Percentiles rank a stretch among this genome's conserved stretches.
phyloP scores from a whole-genome alignment of 495 filamentous ascomycete species.

The Penicillium longicatenatum region DNA sequence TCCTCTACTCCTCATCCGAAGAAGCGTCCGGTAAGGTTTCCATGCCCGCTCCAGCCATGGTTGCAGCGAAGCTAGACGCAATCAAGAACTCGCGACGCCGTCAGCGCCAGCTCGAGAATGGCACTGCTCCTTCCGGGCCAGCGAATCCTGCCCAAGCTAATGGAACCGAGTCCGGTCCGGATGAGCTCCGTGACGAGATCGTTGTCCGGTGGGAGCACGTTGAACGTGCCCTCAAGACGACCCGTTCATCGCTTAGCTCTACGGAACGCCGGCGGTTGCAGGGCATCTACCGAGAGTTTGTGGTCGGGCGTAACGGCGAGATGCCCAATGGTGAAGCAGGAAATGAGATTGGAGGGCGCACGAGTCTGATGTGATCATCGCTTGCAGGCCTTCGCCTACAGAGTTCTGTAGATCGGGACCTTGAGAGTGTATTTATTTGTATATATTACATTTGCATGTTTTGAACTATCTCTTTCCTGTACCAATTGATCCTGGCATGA shows the following conservation, averaged over 20 bases:
- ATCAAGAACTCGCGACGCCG: constrained; percentile 69
- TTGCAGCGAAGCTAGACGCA: constrained; percentile 71
- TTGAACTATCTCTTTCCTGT: neutral
- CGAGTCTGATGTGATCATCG: constrained; percentile 82
- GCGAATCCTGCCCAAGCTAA: constrained; percentile 28
- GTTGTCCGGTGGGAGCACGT: constrained; percentile 88
- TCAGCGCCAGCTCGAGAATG: constrained; percentile 54
- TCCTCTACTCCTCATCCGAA: constrained; percentile 71
- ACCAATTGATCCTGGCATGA: neutral
- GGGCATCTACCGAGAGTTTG: constrained; percentile 88
- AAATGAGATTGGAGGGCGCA: constrained; percentile 88
- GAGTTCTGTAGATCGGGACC: neutral
- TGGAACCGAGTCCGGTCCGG: constrained; percentile 27
- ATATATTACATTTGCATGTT: constrained; percentile 1
- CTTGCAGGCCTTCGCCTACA: neutral
- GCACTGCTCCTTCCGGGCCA: constrained; percentile 25
- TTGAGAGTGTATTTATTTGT: neutral
- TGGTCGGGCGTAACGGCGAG: constrained; percentile 87
- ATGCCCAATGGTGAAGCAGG: constrained; percentile 89
- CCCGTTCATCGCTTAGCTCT: constrained; percentile 77
- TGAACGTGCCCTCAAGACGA: constrained; percentile 70
- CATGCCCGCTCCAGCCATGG: constrained; percentile 65
- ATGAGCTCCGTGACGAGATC: constrained; percentile 63
- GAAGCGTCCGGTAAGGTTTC: constrained; percentile 45
- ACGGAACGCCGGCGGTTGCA: constrained; percentile 73